These are phyloP conservation scores for Dothistroma septosporum DNA, from an alignment of 2,329 filamentous ascomycete genomes.

Conservation along the genomic window DNA sequence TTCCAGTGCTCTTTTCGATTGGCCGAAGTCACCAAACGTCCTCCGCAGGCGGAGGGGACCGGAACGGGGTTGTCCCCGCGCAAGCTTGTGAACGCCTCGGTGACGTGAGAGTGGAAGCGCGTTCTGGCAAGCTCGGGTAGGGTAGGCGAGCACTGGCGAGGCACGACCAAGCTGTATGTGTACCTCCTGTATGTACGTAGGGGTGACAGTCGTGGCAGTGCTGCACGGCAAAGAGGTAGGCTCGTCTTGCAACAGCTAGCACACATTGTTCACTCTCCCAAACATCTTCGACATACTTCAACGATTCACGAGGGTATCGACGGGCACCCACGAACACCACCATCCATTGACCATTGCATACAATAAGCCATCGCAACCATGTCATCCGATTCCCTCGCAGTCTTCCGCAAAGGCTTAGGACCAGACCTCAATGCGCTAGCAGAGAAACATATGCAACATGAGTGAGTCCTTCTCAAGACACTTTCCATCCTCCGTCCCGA, in stretches of 20 bases:
- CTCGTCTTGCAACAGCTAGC: background rate
- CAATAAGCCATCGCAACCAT: conserved; percentile 23
- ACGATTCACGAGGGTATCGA: background rate
- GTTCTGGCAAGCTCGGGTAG: background rate
- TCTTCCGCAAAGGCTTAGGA: conserved; percentile 44
- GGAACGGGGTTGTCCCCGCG: background rate
- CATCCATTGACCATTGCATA: background rate
- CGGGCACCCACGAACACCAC: background rate
- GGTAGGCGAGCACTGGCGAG: background rate
- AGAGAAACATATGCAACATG: conserved; percentile 56
- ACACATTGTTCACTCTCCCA: background rate
- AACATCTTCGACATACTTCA: background rate
- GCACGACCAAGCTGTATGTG: background rate
- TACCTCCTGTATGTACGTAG: no score
- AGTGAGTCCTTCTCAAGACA: conserved; percentile 35
- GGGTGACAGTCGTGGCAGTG: conserved; percentile 2
- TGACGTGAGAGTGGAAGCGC: background rate
- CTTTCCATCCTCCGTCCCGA: background rate
- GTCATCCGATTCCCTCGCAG: conserved; percentile 46
- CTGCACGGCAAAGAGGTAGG: conserved; percentile 1
- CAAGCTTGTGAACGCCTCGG: background rate
- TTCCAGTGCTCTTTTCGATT: background rate
- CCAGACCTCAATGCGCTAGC: conserved; percentile 54
- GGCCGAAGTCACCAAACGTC: background rate
- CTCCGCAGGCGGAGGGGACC: background rate